A percentile compares a stretch with the other conserved stretches of the same genome.
phyloP scores from a whole-genome alignment of 768 basidiomycete genomes.

The Boletus vinaceobasis region DNA sequence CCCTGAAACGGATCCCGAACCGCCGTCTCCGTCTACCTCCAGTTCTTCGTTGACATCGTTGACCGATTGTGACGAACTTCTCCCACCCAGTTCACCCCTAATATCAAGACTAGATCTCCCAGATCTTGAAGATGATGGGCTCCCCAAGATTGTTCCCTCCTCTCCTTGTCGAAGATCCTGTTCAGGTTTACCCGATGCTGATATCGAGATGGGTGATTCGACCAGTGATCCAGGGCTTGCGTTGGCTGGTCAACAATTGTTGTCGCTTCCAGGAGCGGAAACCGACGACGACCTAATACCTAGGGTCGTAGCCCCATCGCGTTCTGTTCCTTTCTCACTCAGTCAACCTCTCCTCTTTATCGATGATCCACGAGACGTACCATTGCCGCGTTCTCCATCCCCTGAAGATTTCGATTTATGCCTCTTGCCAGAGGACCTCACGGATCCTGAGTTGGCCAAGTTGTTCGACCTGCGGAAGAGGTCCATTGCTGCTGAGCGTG shows the following conservation, averaged over 20 bases:
- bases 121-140: constrained; percentile 29
- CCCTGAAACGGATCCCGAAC: constrained; percentile 15
- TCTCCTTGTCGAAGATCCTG: constrained; percentile 31
- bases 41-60: constrained; percentile 21
- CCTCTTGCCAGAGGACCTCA: constrained; percentile 28
- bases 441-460: constrained; percentile 38
- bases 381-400: constrained; percentile 40
- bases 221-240: constrained; percentile 12
- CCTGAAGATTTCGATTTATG: constrained; percentile 41
- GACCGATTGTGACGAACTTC: constrained; percentile 20
- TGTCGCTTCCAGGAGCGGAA: constrained; percentile 44
- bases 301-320: constrained; percentile 1
- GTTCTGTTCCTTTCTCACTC: constrained; percentile 14
- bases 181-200: constrained; percentile 29
- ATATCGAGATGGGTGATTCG: constrained; percentile 23
- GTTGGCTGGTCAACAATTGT: constrained; percentile 23
- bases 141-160: constrained; percentile 19
- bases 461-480: constrained; percentile 41
- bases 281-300: constrained; percentile 42
- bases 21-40: constrained; percentile 7
- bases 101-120: constrained; percentile 30
- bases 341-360: constrained; percentile 39
- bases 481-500: constrained; percentile 32
- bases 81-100: constrained; percentile 30
- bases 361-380: constrained; percentile 39